Base-by-base conservation (phyloP, 371 early-diverging fungal genomes). In the Syncephalis fuscata region DNA sequence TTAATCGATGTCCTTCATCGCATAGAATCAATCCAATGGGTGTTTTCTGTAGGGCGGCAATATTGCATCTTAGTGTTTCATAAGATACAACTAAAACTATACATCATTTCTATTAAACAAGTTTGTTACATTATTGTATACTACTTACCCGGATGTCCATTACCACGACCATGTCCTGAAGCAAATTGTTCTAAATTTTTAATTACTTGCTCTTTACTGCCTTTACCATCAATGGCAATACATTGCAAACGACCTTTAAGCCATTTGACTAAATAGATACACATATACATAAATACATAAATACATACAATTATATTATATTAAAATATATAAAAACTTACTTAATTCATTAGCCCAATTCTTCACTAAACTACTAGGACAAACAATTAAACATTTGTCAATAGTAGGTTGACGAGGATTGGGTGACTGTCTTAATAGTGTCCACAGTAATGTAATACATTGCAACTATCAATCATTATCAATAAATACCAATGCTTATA, bases 1-100 rank as follows among this genome's bases (percentile, higher is more conserved):
- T 98, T 38, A 98, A 61, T 16, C 96, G 75, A 67, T 98, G 99
- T 0, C 97, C 98, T 72, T 97, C 98, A 59, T 97, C 98, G 60
- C 97, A 90, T 10, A 97, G 58, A 44, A 98, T 59, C n/a, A 94
- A 56, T 20, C 95, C 98, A 55, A 95, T 85, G 19, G 86, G 85
- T 0, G 82, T 72, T 19, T 80, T 77, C 7, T 70, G 61, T 21
- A 96, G 57, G 24, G 80, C 71, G 15, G 67, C 67, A 2, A 81
- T 76, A 56, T 92, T 82, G 10, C 77, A 69, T 44, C 95, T 77
- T 50, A 96, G 62, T 25, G 88, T 85, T 63, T 96, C 97, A 55
- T 94, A 94, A 1, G 93, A 93, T 32, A 96, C 86, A 43, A 96
- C 93, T 25, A 94, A 62, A 7, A 96, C 93, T 66, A 56, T n/a